phyloP scores from a whole-genome alignment of 352 stramenopile genomes.

The Globisporangium lucens region DNA sequence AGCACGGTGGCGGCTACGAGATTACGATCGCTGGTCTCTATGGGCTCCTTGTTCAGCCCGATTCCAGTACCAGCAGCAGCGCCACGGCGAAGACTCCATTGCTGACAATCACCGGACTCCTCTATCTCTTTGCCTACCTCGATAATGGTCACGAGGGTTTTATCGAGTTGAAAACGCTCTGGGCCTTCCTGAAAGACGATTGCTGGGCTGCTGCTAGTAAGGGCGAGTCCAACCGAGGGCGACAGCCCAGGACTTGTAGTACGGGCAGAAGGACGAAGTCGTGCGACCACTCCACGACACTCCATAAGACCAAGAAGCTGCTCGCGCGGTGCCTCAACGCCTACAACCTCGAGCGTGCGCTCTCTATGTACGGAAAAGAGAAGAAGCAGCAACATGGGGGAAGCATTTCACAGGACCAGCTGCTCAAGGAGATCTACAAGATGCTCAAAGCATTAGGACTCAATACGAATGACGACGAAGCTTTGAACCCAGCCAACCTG shows the following conservation, averaged over 20 bases:
- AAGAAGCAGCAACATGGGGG: not conserved
- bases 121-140: constrained; percentile 37
- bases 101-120: constrained; percentile 24
- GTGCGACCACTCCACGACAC: not conserved
- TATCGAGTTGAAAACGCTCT: constrained; percentile 26
- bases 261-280: not conserved
- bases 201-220: constrained; percentile 21
- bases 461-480: not conserved
- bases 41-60: constrained; percentile 12
- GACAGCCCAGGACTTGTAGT: too few relatives aligned
- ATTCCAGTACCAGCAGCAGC: constrained; percentile 3
- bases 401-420: constrained; percentile 13
- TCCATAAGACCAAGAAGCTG: constrained; percentile 11
- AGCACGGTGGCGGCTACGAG: constrained; percentile 12
- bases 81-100: not conserved
- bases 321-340: constrained; percentile 17
- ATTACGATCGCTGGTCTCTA: constrained; percentile 21
- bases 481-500: not conserved
- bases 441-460: constrained; percentile 5
- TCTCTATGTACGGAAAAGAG: constrained; percentile 7
- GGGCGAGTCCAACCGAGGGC: too few relatives aligned
- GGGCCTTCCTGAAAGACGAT: constrained; percentile 21
- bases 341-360: constrained; percentile 30
- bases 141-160: constrained; percentile 22
- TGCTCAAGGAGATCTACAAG: constrained; percentile 10